A percentile compares a stretch with the other conserved stretches of the same genome.
These are phyloP conservation scores for Venturia asperata DNA, from an alignment of 2,329 filamentous ascomycete species.

Conservation along the genomic window DNA sequence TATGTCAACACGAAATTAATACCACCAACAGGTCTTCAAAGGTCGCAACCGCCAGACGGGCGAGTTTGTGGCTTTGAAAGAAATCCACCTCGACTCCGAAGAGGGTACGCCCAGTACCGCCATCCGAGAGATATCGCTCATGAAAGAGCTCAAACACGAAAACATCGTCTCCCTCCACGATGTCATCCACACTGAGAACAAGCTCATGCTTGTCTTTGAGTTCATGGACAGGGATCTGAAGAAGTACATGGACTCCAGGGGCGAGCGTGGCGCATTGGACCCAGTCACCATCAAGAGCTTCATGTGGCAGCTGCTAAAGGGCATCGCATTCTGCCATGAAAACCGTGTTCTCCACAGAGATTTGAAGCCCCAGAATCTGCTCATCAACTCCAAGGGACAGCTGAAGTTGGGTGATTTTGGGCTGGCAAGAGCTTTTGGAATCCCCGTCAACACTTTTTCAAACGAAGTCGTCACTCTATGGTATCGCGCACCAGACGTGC, in stretches of 20 bases:
- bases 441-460: constrained; percentile 95
- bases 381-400: constrained; percentile 86
- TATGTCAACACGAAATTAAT: constrained; percentile 16
- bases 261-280: constrained; percentile 83
- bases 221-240: constrained; percentile 98
- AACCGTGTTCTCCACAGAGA: constrained; percentile 94
- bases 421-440: constrained; percentile 87
- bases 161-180: constrained; percentile 97
- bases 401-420: constrained; percentile 94
- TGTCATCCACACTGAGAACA: constrained; percentile 99
- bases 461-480: constrained; percentile 97
- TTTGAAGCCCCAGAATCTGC: constrained; percentile 89
- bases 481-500: constrained; percentile 94
- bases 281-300: constrained; percentile 93
- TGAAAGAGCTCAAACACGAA: constrained; percentile 99
- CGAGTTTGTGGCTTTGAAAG: constrained; percentile 92
- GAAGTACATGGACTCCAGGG: constrained; percentile 94
- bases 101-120: constrained; percentile 96
- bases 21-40: constrained; percentile 74
- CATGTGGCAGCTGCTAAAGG: constrained; percentile 94
- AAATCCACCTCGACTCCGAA: constrained; percentile 97
- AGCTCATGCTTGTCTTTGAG: constrained; percentile 98
- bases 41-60: constrained; percentile 95
- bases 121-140: constrained; percentile 95
- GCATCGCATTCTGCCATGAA: constrained; percentile 96